Evolutionary conservation across 2,329 filamentous ascomycete species (phyloP).

Genomic region (Didymellaceae sp.): DNA sequence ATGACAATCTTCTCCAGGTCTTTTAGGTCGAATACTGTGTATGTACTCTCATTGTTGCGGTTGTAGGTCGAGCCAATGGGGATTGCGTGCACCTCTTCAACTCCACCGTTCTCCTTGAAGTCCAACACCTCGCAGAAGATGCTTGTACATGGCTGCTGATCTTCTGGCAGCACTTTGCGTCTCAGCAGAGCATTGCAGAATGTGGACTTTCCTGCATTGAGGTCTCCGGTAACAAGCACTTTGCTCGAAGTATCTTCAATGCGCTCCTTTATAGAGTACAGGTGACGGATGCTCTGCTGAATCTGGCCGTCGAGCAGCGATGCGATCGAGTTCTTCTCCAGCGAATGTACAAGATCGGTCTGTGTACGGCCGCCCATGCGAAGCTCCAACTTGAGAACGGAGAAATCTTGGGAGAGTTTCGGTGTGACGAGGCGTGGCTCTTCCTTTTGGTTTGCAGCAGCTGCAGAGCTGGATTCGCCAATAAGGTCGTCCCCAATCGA

Average conservation of each 20-base stretch:
- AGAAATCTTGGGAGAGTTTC: constrained; percentile 95
- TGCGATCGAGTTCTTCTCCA: constrained; percentile 91
- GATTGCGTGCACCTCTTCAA: constrained; percentile 96
- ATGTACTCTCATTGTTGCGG: constrained; percentile 90
- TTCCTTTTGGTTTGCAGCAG: constrained; percentile 64
- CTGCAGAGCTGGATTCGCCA: constrained; percentile 76
- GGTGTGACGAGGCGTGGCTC: constrained; percentile 88
- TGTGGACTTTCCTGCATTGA: constrained; percentile 97
- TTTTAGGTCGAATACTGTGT: constrained; percentile 79
- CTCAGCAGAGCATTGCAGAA: constrained; percentile 97
- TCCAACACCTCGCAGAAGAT: constrained; percentile 98
- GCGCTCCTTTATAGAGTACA: constrained; percentile 83
- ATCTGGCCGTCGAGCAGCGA: constrained; percentile 93
- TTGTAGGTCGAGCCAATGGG: constrained; percentile 82
- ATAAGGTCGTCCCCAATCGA: constrained; percentile 63
- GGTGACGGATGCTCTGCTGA: constrained; percentile 88
- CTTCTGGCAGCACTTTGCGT: constrained; percentile 90
- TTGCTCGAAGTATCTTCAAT: constrained; percentile 99
- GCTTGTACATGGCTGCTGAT: constrained; percentile 96
- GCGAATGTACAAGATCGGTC: constrained; percentile 87
- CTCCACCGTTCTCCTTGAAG: constrained; percentile 83
- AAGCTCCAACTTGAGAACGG: constrained; percentile 90
- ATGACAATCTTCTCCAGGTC: constrained; percentile 88
- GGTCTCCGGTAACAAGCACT: constrained; percentile 90
- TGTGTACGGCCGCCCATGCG: constrained; percentile 88